phyloP scores from a whole-genome alignment of 225 moss, liverwort and hornwort species.

The Marchantia polymorpha region DNA sequence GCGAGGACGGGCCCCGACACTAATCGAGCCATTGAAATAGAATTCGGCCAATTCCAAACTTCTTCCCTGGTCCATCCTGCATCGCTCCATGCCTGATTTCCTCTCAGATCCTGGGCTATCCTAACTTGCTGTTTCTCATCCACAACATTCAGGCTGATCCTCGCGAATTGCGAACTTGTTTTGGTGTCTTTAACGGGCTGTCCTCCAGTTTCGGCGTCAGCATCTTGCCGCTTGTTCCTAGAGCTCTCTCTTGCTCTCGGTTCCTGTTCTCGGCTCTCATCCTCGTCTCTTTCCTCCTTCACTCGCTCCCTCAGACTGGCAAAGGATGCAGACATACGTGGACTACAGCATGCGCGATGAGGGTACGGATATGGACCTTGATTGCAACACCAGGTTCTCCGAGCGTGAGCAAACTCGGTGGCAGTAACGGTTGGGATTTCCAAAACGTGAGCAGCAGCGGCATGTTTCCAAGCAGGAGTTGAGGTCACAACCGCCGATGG shows the following conservation, averaged over 20 bases:
- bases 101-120: neutral
- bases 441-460: neutral
- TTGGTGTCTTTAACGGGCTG: neutral
- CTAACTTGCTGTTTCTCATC: conserved; percentile 2
- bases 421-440: neutral
- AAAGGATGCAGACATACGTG: conserved; percentile 12
- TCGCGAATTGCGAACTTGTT: neutral
- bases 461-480: conserved; percentile 2
- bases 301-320: conserved; percentile 19
- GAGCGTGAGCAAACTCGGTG: neutral
- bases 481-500: neutral
- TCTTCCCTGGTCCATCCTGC: conserved; percentile 86
- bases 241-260: conserved; percentile 5
- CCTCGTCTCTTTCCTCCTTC: conserved; percentile 25
- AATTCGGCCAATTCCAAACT: conserved; percentile 90
- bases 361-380: neutral
- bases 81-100: conserved; percentile 34
- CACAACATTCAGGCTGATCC: neutral
- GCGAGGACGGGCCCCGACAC: conserved; percentile 83
- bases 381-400: neutral
- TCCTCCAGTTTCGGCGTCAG: neutral
- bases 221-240: conserved; percentile 9
- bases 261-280: conserved; percentile 1
- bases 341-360: conserved; percentile 1
- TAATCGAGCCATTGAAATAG: conserved; percentile 78